Conservation (phyloP, 352 stramenopile species). For the Phytophthora colocasiae region DNA sequence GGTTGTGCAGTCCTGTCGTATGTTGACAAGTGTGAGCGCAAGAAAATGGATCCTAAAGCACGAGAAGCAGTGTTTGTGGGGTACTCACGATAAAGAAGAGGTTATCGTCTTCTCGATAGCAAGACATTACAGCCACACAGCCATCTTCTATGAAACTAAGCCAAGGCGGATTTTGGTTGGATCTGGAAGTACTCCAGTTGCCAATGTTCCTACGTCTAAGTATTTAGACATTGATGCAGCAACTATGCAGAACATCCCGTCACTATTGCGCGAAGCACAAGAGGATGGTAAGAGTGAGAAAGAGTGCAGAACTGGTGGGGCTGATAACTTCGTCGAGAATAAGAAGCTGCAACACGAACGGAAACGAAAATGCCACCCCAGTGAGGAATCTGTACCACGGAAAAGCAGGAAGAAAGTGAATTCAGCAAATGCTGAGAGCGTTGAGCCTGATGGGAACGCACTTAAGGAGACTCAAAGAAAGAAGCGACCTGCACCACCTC, state of each 20-base stretch:
- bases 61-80: too few species aligned
- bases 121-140: too few species aligned
- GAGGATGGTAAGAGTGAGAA: conserved; percentile 1
- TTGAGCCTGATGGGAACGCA: neutral
- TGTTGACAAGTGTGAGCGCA: too few species aligned
- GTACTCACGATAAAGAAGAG: too few species aligned
- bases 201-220: neutral
- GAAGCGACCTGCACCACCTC: neutral
- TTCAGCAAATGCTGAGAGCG: neutral
- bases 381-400: neutral
- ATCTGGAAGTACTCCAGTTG: neutral
- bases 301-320: conserved; percentile 2
- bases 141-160: too few species aligned
- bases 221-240: conserved; percentile 11
- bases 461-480: neutral
- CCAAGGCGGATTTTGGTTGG: too few species aligned
- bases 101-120: too few species aligned
- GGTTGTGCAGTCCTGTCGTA: too few species aligned
- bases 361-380: too few species aligned
- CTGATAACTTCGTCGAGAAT: neutral
- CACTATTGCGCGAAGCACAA: neutral
- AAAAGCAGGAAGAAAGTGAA: neutral
- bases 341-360: neutral
- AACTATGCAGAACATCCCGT: conserved; percentile 2
- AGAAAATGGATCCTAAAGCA: too few species aligned